A percentile compares a stretch with the other conserved stretches of the same genome.
Conservation (phyloP, 2,329 filamentous ascomycete genomes). For the Blastomyces percursus region DNA sequence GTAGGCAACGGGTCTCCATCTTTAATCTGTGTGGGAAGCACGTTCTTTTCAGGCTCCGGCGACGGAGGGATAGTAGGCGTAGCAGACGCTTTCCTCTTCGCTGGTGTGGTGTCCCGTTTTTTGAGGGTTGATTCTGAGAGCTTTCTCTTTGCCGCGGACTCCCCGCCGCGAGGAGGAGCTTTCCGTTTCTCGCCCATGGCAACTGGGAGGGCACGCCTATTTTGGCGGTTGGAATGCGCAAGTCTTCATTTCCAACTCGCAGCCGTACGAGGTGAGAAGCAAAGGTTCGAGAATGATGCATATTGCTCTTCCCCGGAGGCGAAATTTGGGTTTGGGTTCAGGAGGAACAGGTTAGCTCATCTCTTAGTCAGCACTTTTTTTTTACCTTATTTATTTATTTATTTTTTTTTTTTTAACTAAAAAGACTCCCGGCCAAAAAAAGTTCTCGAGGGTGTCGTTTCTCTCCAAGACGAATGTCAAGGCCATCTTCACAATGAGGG, state of each 20-base stretch:
- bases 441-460: not conserved
- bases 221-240: conserved; percentile 7
- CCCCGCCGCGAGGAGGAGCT: conserved; percentile 29
- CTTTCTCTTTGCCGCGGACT: conserved; percentile 32
- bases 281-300: no score
- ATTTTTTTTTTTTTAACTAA: no score
- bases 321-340: not conserved
- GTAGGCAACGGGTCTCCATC: conserved; percentile 46
- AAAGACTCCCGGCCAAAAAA: conserved; percentile 1
- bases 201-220: not conserved
- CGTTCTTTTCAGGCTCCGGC: conserved; percentile 26
- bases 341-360: not conserved
- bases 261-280: not conserved
- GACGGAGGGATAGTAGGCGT: conserved; percentile 23
- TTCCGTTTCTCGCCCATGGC: conserved; percentile 36
- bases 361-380: not conserved
- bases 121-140: conserved; percentile 29
- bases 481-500: conserved; percentile 25
- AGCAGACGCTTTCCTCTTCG: conserved; percentile 25
- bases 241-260: not conserved
- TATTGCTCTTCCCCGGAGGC: no score
- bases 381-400: no score
- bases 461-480: conserved; percentile 1
- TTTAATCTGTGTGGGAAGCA: conserved; percentile 42
- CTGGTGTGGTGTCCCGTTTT: conserved; percentile 22